Base-by-base conservation (phyloP, 176 grass and related monocot species). In the Avena atlantica region DNA sequence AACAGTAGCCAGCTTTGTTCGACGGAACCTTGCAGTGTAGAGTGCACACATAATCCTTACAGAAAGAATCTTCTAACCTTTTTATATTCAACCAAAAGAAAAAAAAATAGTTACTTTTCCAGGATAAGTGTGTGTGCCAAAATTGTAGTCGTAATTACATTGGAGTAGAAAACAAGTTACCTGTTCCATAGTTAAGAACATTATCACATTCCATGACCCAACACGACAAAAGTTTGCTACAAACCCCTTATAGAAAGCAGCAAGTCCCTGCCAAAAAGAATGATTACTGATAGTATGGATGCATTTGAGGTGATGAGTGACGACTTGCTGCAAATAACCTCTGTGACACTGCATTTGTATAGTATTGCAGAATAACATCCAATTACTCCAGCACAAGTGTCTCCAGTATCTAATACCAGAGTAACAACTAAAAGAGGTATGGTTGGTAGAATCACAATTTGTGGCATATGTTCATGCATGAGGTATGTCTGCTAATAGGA, bases 141-240 rank as follows among this genome's bases (percentile, higher is more conserved):
- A 60, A 40, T 25, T 42, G 70, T 71, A 78, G 12, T 10, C 49
- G 13, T 70, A 57, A 59, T 37, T 40, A 29, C 45, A 14, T 64
- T 29, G 11, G 63, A 40, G 40, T 11, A 56, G 3, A 78, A 78
- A 52, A 51, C 57, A 52, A 47, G 48, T 79, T 93, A 97, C 95
- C 95, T 97, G 95, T 81, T 97, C 95, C 61, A 97, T 47, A 78
- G 87, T 91, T 76, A 97, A 90, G 86, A 97, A 97, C 95, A 97
- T 97, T 89, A 95, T 97, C 84, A 95, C 95, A 85, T 95, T 97
- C 95, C 95, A 97, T 67, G 93, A 95, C 47, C 95, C 95, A 64
- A 97, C 81, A 29, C 95, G 85, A 72, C 90, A 92, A 62, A 97
- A 92, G 82, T 97, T 97, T 83, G 95, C 91, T 59, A 95, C 17